These are phyloP conservation scores for Pseudohyphozyma bogoriensis DNA, from an alignment of 768 basidiomycete genomes.

Conservation along the genomic window DNA sequence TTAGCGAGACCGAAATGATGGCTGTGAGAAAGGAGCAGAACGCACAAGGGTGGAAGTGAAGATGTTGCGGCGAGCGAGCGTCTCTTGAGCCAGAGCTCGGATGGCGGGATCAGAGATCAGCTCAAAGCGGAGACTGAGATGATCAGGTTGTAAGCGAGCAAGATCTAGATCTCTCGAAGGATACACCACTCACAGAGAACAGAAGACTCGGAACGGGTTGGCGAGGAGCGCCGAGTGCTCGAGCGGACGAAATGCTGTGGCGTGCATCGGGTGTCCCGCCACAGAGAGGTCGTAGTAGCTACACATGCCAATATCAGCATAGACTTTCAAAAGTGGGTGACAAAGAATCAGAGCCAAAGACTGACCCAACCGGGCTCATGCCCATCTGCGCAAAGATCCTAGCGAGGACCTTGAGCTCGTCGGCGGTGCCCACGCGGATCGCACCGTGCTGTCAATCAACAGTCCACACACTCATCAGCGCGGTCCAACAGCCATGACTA, in stretches of 20 bases:
- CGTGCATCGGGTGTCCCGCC: slow-evolving; percentile 35
- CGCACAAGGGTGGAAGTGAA: slow-evolving; percentile 30
- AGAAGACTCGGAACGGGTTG: slow-evolving; percentile 37
- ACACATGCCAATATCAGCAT: too few relatives aligned
- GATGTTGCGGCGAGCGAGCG: slow-evolving; percentile 30
- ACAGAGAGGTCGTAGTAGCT: slow-evolving; percentile 37
- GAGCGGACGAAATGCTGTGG: slow-evolving; percentile 35
- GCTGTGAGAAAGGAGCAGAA: too few relatives aligned
- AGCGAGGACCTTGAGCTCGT: slow-evolving; percentile 31
- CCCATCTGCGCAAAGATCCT: slow-evolving; percentile 32
- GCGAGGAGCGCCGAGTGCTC: slow-evolving; percentile 23
- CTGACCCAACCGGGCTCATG: slow-evolving; percentile 35
- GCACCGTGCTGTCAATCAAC: slow-evolving; percentile 35
- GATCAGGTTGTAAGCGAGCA: too few relatives aligned
- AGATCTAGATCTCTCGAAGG: too few relatives aligned
- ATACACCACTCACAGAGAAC: slow-evolving; percentile 32
- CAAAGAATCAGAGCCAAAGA: neutral
- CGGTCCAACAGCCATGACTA: neutral
- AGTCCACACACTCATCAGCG: neutral
- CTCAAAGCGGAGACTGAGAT: too few relatives aligned
- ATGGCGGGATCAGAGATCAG: slow-evolving; percentile 28
- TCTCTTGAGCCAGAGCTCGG: slow-evolving; percentile 20
- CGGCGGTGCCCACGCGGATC: slow-evolving; percentile 33
- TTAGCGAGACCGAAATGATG: too few relatives aligned
- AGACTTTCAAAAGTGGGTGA: neutral